These are phyloP conservation scores for Annulohypoxylon moriforme DNA, from an alignment of 495 filamentous ascomycete genomes.

Conservation along the genomic window DNA sequence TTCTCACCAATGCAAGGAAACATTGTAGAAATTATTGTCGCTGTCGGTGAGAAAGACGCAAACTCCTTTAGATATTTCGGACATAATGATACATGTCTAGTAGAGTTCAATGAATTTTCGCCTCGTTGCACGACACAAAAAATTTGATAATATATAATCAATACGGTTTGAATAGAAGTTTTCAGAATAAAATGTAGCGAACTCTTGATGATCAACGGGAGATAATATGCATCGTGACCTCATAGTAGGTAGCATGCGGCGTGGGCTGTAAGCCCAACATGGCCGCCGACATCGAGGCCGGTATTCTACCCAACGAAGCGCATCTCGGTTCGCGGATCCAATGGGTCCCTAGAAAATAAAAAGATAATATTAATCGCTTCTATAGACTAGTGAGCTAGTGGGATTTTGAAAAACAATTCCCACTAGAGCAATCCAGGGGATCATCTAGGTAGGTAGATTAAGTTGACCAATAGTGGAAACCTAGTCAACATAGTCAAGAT, in stretches of 20 bases:
- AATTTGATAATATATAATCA: conserved; percentile 1
- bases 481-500: background rate
- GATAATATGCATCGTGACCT: conserved; percentile 26
- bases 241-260: conserved; percentile 28
- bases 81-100: background rate
- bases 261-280: conserved; percentile 35
- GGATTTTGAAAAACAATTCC: background rate
- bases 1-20: conserved; percentile 4
- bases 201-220: background rate
- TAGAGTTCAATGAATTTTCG: conserved; percentile 4
- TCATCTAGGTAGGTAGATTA: background rate
- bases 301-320: conserved; percentile 10
- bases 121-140: conserved; percentile 2
- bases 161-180: background rate
- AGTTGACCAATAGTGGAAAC: conserved; percentile 2
- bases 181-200: background rate
- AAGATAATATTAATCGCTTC: conserved; percentile 6
- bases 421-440: background rate
- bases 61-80: background rate
- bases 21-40: conserved; percentile 4
- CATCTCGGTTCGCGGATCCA: background rate
- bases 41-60: background rate
- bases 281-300: conserved; percentile 13
- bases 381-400: background rate
- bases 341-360: background rate